Percentiles rank a stretch among this genome's conserved stretches.
These are phyloP conservation scores for Sugiyamaella sp. DNA, from an alignment of 1,139 yeast species.

Conservation along the genomic window DNA sequence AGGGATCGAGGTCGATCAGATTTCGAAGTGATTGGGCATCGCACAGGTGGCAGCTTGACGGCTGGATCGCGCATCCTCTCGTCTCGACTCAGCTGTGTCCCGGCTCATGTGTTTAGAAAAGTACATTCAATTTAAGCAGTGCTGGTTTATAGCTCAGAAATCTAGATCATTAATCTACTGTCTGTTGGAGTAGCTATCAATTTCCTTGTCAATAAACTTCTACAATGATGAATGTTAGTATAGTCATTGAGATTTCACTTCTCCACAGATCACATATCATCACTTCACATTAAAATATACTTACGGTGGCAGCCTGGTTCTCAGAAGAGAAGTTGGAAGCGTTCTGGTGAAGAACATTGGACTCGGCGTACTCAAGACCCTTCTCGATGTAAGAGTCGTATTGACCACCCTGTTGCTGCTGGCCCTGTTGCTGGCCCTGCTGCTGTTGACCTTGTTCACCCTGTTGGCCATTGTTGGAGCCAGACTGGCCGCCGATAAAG, in stretches of 20 bases:
- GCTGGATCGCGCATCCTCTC: too few species aligned
- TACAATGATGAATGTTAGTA: too few species aligned
- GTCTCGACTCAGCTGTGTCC: neutral
- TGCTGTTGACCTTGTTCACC: conserved; percentile 15
- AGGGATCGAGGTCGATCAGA: too few species aligned
- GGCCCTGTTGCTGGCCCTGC: neutral
- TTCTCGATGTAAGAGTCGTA: conserved; percentile 36
- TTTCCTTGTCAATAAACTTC: conserved; percentile 32
- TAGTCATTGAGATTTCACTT: neutral
- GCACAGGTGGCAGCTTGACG: too few species aligned
- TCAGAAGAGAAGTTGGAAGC: conserved; percentile 29
- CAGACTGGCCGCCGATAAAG: conserved; percentile 20
- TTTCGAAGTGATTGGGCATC: too few species aligned
- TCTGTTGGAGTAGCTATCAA: conserved; percentile 25
- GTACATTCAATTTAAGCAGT: neutral
- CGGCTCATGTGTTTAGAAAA: neutral
- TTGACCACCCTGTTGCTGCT: conserved; percentile 27
- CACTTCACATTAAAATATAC: conserved; percentile 6
- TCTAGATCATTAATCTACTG: neutral
- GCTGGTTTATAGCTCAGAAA: neutral
- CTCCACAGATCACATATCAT: neutral
- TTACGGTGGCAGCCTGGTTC: conserved; percentile 32
- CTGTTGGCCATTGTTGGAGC: conserved; percentile 17
- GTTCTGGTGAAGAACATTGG: conserved; percentile 33
- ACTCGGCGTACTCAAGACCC: conserved; percentile 36